Percentiles rank a stretch among this genome's conserved stretches.
Conservation (phyloP, 768 basidiomycete genomes). For the Rickenella mellea region DNA sequence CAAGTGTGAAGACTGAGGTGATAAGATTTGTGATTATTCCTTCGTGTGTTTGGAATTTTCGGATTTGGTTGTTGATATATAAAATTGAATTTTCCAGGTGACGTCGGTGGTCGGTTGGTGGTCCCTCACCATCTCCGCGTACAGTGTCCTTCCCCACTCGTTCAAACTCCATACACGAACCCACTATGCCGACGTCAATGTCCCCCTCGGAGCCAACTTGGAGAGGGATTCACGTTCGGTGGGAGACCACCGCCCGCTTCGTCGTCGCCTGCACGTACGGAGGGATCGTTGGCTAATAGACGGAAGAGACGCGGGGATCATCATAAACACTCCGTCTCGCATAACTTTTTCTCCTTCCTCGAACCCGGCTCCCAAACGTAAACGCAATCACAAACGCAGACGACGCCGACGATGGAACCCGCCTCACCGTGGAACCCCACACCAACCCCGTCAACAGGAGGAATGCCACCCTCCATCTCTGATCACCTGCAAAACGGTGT, state of each 20-base stretch:
- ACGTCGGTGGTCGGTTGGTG: too few relatives aligned
- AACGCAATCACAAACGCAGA: too few relatives aligned
- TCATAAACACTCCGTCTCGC: conserved; percentile 89
- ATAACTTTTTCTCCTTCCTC: conserved; percentile 93
- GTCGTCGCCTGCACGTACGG: conserved; percentile 7
- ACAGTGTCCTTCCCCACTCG: too few relatives aligned
- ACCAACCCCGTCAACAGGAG: conserved; percentile 17
- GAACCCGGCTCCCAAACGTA: conserved; percentile 47
- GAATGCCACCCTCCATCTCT: neutral
- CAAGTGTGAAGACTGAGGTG: too few relatives aligned
- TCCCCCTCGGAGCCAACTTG: too few relatives aligned
- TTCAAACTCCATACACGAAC: too few relatives aligned
- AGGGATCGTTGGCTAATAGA: conserved; percentile 6
- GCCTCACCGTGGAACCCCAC: conserved; percentile 63
- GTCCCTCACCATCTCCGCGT: too few relatives aligned
- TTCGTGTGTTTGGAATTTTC: too few relatives aligned
- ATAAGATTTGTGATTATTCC: too few relatives aligned
- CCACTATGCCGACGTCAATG: too few relatives aligned
- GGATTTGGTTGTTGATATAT: too few relatives aligned
- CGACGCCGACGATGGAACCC: conserved; percentile 52
- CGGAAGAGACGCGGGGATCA: conserved; percentile 64
- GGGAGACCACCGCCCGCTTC: conserved; percentile 30
- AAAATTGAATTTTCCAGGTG: too few relatives aligned
- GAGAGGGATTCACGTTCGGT: conserved; percentile 59
- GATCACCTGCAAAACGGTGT: neutral